A percentile compares a stretch with the other conserved stretches of the same genome.
Conservation (phyloP, 2,329 filamentous ascomycete species). For the Chaetomium strumarium region DNA sequence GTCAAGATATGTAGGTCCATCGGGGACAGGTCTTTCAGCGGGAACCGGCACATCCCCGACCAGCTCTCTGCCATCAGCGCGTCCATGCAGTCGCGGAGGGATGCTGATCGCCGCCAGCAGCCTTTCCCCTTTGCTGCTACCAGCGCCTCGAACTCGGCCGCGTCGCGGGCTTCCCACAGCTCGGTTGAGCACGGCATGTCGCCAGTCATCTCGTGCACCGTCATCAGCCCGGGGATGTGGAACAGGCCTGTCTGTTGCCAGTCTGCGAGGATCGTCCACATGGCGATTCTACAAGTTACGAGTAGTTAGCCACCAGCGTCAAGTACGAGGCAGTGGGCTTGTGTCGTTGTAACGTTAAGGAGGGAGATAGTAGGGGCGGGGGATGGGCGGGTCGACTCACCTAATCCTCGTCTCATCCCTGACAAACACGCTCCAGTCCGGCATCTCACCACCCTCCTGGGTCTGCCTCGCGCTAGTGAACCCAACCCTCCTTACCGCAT, state of each 20-base stretch:
- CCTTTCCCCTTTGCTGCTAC: neutral
- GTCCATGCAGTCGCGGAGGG: conserved; percentile 3
- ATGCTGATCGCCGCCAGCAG: conserved; percentile 9
- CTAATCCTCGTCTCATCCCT: conserved; percentile 7
- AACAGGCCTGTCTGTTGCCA: conserved; percentile 28
- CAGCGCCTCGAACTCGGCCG: conserved; percentile 17
- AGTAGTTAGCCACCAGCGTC: no score
- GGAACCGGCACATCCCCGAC: neutral
- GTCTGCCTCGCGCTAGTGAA: neutral
- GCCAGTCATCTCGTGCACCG: conserved; percentile 24
- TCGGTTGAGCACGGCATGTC: conserved; percentile 23
- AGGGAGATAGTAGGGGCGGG: no score
- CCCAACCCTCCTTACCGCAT: conserved; percentile 3
- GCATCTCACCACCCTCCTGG: neutral
- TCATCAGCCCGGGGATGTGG: conserved; percentile 22
- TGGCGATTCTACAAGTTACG: conserved; percentile 19
- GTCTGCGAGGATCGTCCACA: conserved; percentile 24
- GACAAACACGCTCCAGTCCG: conserved; percentile 5
- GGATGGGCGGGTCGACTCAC: no score
- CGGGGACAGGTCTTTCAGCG: neutral
- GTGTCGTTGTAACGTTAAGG: no score
- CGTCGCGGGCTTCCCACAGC: conserved; percentile 25
- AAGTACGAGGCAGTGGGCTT: no score
- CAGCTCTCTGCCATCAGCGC: conserved; percentile 9
- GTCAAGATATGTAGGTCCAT: neutral